These are phyloP conservation scores for Astraeus odoratus DNA, from an alignment of 768 basidiomycete species.

Conservation along the genomic window DNA sequence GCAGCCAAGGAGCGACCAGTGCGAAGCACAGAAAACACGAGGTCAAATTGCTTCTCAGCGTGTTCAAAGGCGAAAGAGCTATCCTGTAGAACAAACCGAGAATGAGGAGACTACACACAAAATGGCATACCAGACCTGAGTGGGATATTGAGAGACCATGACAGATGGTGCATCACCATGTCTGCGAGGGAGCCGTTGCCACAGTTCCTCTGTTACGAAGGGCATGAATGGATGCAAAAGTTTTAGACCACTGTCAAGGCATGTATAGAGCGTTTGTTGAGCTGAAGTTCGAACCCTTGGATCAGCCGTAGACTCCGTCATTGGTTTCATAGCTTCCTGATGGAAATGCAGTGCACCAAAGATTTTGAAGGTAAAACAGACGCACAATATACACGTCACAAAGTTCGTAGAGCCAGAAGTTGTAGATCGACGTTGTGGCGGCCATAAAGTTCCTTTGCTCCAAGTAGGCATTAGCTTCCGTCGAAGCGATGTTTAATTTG, in stretches of 20 bases:
- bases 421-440: conserved; percentile 78
- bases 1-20: conserved; percentile 81
- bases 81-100: conserved; percentile 38
- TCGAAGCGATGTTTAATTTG: conserved; percentile 79
- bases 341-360: conserved; percentile 1
- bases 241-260: conserved; percentile 83
- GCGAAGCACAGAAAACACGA: conserved; percentile 74
- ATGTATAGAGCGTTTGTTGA: conserved; percentile 93
- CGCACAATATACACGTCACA: conserved; percentile 97
- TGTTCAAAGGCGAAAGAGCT: conserved; percentile 52
- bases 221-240: conserved; percentile 99
- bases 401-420: conserved; percentile 98
- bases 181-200: conserved; percentile 90
- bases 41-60: conserved; percentile 80
- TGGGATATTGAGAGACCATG: conserved; percentile 84
- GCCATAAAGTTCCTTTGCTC: conserved; percentile 86
- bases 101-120: background rate
- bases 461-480: conserved; percentile 69
- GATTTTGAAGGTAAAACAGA: conserved; percentile 7
- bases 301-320: conserved; percentile 77
- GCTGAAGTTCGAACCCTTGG: conserved; percentile 65
- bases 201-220: conserved; percentile 96
- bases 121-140: conserved; percentile 46
- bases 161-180: conserved; percentile 80
- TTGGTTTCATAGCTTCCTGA: conserved; percentile 98